These are phyloP conservation scores for Nematodospora anomalae DNA, from an alignment of 1,139 yeast species.

Conservation along the genomic window DNA sequence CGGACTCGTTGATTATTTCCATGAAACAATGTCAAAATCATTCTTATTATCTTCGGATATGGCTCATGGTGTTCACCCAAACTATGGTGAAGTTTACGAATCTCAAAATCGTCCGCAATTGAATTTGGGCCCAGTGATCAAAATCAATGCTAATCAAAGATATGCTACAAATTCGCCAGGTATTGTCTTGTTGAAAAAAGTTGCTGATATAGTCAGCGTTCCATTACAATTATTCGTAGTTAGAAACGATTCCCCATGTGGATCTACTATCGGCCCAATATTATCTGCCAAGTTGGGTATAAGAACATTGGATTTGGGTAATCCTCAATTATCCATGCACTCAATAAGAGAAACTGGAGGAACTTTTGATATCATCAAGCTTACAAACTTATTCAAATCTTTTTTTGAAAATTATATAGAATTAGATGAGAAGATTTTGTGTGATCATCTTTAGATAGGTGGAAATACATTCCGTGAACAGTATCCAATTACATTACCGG, in stretches of 20 bases:
- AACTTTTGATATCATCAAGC: constrained; percentile 63
- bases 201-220: constrained; percentile 65
- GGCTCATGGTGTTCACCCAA: constrained; percentile 97
- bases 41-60: constrained; percentile 91
- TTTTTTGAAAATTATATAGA: constrained; percentile 49
- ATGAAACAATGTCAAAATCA: constrained; percentile 75
- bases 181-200: constrained; percentile 68
- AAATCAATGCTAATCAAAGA: constrained; percentile 91
- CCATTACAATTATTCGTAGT: constrained; percentile 86
- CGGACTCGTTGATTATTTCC: constrained; percentile 31
- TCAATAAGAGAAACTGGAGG: constrained; percentile 95
- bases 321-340: constrained; percentile 95
- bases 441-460: constrained; percentile 20
- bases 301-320: constrained; percentile 88
- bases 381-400: constrained; percentile 59
- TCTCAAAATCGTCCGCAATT: constrained; percentile 73
- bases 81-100: constrained; percentile 77
- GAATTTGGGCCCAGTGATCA: constrained; percentile 89
- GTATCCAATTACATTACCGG: constrained; percentile 56
- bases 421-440: constrained; percentile 29
- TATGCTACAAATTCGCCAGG: constrained; percentile 95
- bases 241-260: constrained; percentile 90
- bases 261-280: constrained; percentile 95
- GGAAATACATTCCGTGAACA: constrained; percentile 30
- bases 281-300: constrained; percentile 86